Percentiles rank a stretch among this genome's conserved stretches.
Evolutionary conservation across 441 rosid species (phyloP).

Genomic region (Macaranga tanarius): DNA sequence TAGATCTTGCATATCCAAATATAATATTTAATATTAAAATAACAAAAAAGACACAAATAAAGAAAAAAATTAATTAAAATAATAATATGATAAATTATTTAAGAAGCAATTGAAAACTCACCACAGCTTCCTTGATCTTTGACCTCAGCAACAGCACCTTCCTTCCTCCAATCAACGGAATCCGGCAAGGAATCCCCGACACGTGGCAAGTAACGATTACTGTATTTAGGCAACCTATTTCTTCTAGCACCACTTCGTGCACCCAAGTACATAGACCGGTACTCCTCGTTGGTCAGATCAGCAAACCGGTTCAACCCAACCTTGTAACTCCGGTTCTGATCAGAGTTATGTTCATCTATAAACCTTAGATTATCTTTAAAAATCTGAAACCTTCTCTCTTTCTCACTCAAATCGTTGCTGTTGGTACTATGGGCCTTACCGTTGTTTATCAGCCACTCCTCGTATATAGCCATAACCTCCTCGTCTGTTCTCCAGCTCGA

Average conservation of each 20-base stretch:
- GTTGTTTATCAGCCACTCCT: constrained; percentile 70
- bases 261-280: constrained; percentile 64
- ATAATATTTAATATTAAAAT: too few species aligned
- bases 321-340: constrained; percentile 46
- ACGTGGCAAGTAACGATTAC: constrained; percentile 53
- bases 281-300: constrained; percentile 90
- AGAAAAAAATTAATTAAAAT: neutral
- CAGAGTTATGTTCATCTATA: constrained; percentile 69
- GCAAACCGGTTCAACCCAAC: constrained; percentile 84
- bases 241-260: constrained; percentile 28
- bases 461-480: constrained; percentile 67
- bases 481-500: constrained; percentile 55
- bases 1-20: too few species aligned
- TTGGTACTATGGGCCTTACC: constrained; percentile 42
- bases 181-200: constrained; percentile 68
- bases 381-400: constrained; percentile 65
- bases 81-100: neutral
- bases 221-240: constrained; percentile 37
- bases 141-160: constrained; percentile 78
- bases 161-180: constrained; percentile 78
- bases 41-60: neutral
- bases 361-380: constrained; percentile 79
- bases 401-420: constrained; percentile 63
- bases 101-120: constrained; percentile 24
- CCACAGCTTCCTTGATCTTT: constrained; percentile 93